Evolutionary conservation across 345 rosid genomes (phyloP), one percentile per base, ranked within the genome.

Genomic region (Eucalyptus melliodora): DNA sequence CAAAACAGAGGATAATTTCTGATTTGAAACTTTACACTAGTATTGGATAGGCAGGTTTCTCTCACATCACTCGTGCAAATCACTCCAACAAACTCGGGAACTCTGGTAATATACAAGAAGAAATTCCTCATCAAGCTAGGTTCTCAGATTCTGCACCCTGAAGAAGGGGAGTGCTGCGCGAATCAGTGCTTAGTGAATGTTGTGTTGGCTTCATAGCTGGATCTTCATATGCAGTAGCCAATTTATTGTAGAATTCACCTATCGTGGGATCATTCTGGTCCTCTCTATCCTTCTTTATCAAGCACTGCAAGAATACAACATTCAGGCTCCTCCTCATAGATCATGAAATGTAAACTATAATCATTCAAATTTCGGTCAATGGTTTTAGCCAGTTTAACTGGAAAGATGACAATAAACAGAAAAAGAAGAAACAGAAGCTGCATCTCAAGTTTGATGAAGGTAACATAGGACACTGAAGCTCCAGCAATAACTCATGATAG

Each of bases 201-300:
- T 89, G 94, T 37, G 92, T 88, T 50, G 94, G 92, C 87, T 82
- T 93, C 89, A 95, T 88, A 56, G 97, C 95, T 88, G 99, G 99
- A 94, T 96, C 98, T 51, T 91, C 91, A 88, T 96, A 97, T 47
- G 97, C 95, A 45, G 93, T 93, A 8, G 91, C 92, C 50, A 97
- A 91, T 86, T 95, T 92, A 12, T 95, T 91, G 50, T 92, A 95
- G 90, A 96, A 96, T 86, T 94, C 97, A 12, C 91, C 53, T 92
- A 96, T 95, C 50, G 91, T 86, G 37, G 94, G 94, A 37, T 95
- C 96, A 87, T 93, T 94, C 91, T 92, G 92, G 92, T 96, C 95
- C 90, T 90, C 94, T 90, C 85, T 95, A 90, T 96, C 99, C 92
- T 95, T 96, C 93, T 93, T 96, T 55, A 92, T 92, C 91, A 97